phyloP scores from a whole-genome alignment of 2,329 filamentous ascomycete species.

The Phialocephala subalpina region DNA sequence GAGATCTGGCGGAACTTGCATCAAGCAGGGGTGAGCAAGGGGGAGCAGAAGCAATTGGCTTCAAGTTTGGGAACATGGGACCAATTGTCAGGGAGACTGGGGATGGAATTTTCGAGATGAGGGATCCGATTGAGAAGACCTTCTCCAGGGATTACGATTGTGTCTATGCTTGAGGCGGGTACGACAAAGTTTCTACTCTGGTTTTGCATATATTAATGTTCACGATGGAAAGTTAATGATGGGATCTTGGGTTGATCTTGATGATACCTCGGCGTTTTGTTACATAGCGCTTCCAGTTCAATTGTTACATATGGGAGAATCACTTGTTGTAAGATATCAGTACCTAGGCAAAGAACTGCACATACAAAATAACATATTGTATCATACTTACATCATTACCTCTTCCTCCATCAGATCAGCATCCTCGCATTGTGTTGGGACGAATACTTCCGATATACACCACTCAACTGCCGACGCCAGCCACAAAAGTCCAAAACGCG shows the following conservation, averaged over 20 bases:
- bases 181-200: background rate
- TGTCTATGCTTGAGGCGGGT: slow-evolving; percentile 34
- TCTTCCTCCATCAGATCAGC: background rate
- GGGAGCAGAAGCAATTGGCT: slow-evolving; percentile 19
- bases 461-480: background rate
- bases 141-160: slow-evolving; percentile 48
- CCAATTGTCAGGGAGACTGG: slow-evolving; percentile 20
- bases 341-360: background rate
- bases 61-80: slow-evolving; percentile 25
- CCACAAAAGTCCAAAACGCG: background rate
- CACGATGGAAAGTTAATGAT: slow-evolving; percentile 2
- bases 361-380: background rate
- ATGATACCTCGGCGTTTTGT: slow-evolving; percentile 16
- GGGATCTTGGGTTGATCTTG: background rate
- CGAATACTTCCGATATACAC: background rate
- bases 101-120: slow-evolving; percentile 35
- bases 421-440: background rate
- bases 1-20: slow-evolving; percentile 31
- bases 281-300: background rate
- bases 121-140: slow-evolving; percentile 46
- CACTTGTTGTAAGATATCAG: slow-evolving; percentile 5
- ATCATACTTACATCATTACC: background rate
- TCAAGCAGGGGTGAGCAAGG: slow-evolving; percentile 18
- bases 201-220: background rate
- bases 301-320: slow-evolving; percentile 4